phyloP scores from a whole-genome alignment of 164 flowering plant genomes.

The Euptelea pleiosperma region DNA sequence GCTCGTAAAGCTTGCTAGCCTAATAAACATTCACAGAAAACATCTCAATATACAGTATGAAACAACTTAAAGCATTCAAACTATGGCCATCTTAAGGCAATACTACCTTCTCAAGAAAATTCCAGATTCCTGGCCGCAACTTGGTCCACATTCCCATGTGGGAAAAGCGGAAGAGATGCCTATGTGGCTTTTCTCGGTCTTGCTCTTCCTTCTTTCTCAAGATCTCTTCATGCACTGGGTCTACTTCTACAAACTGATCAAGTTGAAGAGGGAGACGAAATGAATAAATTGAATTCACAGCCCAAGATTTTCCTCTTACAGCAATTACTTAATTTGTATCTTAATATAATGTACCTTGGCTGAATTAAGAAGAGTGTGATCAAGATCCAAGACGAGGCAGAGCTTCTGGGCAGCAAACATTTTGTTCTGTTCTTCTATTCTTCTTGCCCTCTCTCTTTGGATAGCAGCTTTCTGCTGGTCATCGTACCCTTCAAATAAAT shows the following conservation, averaged over 20 bases:
- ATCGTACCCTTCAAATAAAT: constrained; percentile 85
- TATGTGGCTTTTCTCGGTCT: constrained; percentile 66
- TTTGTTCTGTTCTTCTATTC: constrained; percentile 78
- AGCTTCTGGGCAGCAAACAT: constrained; percentile 82
- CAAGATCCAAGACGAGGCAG: constrained; percentile 87
- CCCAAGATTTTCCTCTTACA: too few species aligned
- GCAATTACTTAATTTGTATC: too few species aligned
- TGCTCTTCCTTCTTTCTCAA: constrained; percentile 85
- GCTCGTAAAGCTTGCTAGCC: constrained; percentile 86
- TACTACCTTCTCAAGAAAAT: constrained; percentile 75
- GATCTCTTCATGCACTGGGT: constrained; percentile 69
- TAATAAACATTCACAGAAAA: constrained; percentile 18
- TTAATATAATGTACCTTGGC: constrained; percentile 52
- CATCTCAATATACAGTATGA: neutral
- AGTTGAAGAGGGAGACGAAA: neutral
- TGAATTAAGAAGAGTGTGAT: constrained; percentile 91
- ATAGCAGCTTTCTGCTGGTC: constrained; percentile 83
- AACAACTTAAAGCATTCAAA: neutral
- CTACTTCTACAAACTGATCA: constrained; percentile 72
- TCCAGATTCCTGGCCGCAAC: constrained; percentile 85
- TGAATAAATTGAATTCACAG: constrained; percentile 2
- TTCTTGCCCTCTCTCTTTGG: constrained; percentile 77
- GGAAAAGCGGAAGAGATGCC: constrained; percentile 78
- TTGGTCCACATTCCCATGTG: constrained; percentile 98
- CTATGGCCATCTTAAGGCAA: neutral